Base-by-base conservation (phyloP, 768 basidiomycete genomes). In the Favolaschia claudopus region DNA sequence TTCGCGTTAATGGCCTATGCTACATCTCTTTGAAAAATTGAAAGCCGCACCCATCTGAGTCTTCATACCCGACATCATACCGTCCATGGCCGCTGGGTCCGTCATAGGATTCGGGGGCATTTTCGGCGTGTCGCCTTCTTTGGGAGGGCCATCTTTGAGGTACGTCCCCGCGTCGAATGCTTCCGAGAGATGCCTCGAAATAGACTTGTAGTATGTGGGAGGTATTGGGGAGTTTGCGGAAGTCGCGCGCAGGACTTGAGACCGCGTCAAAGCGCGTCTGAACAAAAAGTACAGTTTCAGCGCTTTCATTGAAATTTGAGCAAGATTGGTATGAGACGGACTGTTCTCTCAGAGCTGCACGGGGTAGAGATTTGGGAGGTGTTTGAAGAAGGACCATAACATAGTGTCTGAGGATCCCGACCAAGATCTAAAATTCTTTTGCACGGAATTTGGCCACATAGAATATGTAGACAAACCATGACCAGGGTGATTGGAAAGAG, bases 41-140 rank as follows among this genome's bases (percentile, higher is more conserved):
- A n/a, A n/a, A 10, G 20, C 33, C 58, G 47, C 31, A 64, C 63
- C 95, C 84, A 93, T 94, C 76, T 99, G 97, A 19, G 96, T 98
- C 82, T 98, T 98, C 90, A 99, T 92, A 32, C 93, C 93, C 12
- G 94, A 85, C 95, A 98, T 96, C 94, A 98, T 96, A 34, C 92
- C 93, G 64, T 98, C 96, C 95, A 99, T 96, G 40, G 89, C 88
- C 46, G 86, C 86, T 8, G 94, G 93, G 79, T 98, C 96, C 13
- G 85, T 85, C 72, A 98, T 82, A 0, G 95, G 93, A 67, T 95
- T 96, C 15, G 90, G 83, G 22, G 93, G 85, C 2, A 82, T 65
- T 27, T 81, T 67, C 0, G 86, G 75, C 31, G 81, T 80, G 64
- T 89, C 89, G 44, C 82, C 79, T 38, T 75, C 73, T 51, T 85